phyloP scores from a whole-genome alignment of 2,329 filamentous ascomycete genomes.

The Dactylellina parvicollis region DNA sequence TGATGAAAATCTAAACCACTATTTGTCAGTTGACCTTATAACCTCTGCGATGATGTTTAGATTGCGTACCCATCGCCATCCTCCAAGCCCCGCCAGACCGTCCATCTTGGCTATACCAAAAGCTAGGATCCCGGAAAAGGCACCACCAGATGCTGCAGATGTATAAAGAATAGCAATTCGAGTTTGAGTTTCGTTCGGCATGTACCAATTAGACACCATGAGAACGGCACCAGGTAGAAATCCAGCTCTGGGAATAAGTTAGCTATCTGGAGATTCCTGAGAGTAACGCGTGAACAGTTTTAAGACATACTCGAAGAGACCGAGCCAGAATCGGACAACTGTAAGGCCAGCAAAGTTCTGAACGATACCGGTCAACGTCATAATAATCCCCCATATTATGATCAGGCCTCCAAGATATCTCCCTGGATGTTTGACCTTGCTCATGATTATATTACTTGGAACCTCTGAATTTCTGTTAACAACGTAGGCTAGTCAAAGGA shows the following conservation, averaged over 20 bases:
- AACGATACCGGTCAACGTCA: slow-evolving; percentile 60
- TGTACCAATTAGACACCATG: slow-evolving; percentile 75
- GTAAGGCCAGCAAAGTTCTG: slow-evolving; percentile 57
- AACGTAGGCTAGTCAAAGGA: too few species aligned
- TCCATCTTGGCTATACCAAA: slow-evolving; percentile 71
- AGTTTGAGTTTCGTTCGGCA: slow-evolving; percentile 68
- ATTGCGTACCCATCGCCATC: slow-evolving; percentile 68
- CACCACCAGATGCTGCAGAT: slow-evolving; percentile 70
- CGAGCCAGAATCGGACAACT: slow-evolving; percentile 57
- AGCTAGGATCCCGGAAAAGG: slow-evolving; percentile 70
- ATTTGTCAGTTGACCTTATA: background rate
- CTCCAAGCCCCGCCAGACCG: slow-evolving; percentile 66
- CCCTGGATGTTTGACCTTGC: slow-evolving; percentile 62
- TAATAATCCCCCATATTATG: slow-evolving; percentile 61
- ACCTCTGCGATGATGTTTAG: background rate
- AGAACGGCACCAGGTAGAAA: slow-evolving; percentile 73
- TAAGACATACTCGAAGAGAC: slow-evolving; percentile 57
- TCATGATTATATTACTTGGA: slow-evolving; percentile 62
- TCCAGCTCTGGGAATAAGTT: slow-evolving; percentile 58
- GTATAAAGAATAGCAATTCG: slow-evolving; percentile 70
- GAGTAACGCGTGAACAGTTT: too few species aligned
- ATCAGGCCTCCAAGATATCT: slow-evolving; percentile 63
- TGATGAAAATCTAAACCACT: slow-evolving; percentile 69
- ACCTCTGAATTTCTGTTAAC: slow-evolving; percentile 57
- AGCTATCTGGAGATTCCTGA: background rate